Conservation (phyloP, 441 rosid genomes). For the Capsella rubella region DNA sequence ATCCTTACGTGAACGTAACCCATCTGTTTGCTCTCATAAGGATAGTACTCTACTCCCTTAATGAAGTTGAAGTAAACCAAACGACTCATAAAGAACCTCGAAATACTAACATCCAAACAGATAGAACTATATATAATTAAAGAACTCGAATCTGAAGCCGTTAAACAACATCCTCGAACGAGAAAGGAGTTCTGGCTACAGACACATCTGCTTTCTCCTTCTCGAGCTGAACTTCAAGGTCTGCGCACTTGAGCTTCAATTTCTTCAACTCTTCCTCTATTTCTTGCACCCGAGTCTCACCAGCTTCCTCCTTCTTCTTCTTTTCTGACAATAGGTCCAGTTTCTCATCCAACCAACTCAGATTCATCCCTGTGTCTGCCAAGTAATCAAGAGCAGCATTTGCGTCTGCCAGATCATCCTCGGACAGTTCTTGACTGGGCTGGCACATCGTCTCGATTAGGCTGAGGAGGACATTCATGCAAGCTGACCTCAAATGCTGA, state of each 20-base stretch:
- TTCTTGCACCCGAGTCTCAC: conserved; percentile 4
- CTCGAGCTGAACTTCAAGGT: conserved; percentile 7
- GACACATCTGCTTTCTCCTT: conserved; percentile 2
- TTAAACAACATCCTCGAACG: conserved; percentile 17
- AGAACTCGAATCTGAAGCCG: not conserved
- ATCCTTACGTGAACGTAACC: too few relatives aligned
- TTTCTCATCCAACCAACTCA: conserved; percentile 24
- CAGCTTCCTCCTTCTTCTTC: not conserved
- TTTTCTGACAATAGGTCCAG: conserved; percentile 8
- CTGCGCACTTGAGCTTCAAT: conserved; percentile 10
- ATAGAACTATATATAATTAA: not conserved
- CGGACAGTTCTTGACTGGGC: not conserved
- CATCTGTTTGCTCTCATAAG: too few relatives aligned
- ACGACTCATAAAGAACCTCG: not conserved
- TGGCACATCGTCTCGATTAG: conserved; percentile 8
- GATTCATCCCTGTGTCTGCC: conserved; percentile 7
- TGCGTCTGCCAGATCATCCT: not conserved
- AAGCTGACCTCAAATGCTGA: conserved; percentile 6
- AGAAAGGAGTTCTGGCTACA: not conserved
- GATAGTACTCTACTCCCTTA: too few relatives aligned
- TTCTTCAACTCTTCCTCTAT: conserved; percentile 6
- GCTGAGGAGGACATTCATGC: conserved; percentile 9
- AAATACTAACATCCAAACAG: not conserved
- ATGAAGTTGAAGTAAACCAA: too few relatives aligned
- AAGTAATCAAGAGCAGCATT: not conserved